phyloP scores from a whole-genome alignment of 176 grass and related monocot species.

The Triticum dicoccoides region DNA sequence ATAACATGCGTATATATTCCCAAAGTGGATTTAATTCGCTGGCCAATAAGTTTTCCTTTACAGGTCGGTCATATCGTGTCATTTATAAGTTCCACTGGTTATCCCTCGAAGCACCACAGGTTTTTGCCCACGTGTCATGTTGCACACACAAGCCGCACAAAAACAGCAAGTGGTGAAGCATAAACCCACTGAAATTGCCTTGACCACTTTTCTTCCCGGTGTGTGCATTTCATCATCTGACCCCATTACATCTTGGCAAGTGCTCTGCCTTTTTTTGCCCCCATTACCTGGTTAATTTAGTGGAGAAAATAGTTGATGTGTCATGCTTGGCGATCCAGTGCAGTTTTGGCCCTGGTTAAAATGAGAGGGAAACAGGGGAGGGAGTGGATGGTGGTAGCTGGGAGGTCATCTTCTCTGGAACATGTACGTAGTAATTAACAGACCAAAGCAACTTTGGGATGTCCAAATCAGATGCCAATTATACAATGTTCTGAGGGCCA shows the following conservation, averaged over 20 bases:
- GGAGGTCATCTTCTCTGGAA: slow-evolving; percentile 31
- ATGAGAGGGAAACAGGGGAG: slow-evolving; percentile 13
- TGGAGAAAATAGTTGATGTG: slow-evolving; percentile 12
- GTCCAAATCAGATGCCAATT: slow-evolving; percentile 30
- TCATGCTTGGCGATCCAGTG: slow-evolving; percentile 28
- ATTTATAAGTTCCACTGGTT: neutral
- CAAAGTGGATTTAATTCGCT: slow-evolving; percentile 23
- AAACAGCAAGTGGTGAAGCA: slow-evolving; percentile 34
- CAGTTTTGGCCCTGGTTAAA: slow-evolving; percentile 4
- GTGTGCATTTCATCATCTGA: slow-evolving; percentile 41
- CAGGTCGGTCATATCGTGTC: neutral
- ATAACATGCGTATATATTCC: neutral
- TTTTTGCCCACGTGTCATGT: slow-evolving; percentile 19
- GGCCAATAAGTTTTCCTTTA: slow-evolving; percentile 1
- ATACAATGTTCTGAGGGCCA: neutral
- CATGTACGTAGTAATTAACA: slow-evolving; percentile 9
- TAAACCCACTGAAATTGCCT: slow-evolving; percentile 34
- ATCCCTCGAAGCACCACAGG: neutral
- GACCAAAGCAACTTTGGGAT: slow-evolving; percentile 28
- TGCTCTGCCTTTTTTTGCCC: slow-evolving; percentile 20
- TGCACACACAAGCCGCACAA: slow-evolving; percentile 19
- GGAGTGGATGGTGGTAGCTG: slow-evolving; percentile 32
- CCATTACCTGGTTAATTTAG: slow-evolving; percentile 10
- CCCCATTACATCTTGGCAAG: slow-evolving; percentile 28
- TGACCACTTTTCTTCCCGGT: slow-evolving; percentile 27